A percentile compares a stretch with the other conserved stretches of the same genome.
Conservation (phyloP, 169 alveolate genomes). For the Plasmodium yoelii region DNA sequence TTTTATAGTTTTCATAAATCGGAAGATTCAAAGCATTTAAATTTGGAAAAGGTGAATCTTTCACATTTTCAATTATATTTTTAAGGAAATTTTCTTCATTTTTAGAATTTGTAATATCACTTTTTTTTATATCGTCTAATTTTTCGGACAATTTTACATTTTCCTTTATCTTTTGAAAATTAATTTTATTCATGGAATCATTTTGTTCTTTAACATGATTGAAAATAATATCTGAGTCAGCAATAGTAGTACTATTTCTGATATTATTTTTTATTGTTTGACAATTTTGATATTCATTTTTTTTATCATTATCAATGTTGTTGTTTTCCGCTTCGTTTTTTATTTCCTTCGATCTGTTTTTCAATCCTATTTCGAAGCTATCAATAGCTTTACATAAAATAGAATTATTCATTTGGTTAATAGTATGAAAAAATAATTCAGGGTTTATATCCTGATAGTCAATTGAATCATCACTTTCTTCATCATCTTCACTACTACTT, state of each 20-base stretch:
- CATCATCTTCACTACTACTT: background rate
- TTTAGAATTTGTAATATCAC: background rate
- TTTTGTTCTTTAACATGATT: background rate
- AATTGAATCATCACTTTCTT: conserved; percentile 14
- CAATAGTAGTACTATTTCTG: too few relatives aligned
- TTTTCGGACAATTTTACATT: background rate
- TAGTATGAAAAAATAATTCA: conserved; percentile 19
- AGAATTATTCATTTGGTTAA: conserved; percentile 55
- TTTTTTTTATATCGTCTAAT: background rate
- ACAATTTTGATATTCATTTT: too few relatives aligned
- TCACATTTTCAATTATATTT: conserved; percentile 29
- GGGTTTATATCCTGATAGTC: conserved; percentile 35
- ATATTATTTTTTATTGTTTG: too few relatives aligned
- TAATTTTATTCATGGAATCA: background rate
- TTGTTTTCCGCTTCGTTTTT: background rate
- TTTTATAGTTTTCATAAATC: background rate
- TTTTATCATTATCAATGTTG: too few relatives aligned
- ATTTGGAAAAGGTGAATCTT: background rate
- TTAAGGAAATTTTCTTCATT: background rate
- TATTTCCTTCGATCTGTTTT: conserved; percentile 1
- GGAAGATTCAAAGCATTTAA: conserved; percentile 23
- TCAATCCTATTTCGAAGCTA: conserved; percentile 29
- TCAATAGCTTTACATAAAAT: conserved; percentile 65
- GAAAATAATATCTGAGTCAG: too few relatives aligned
- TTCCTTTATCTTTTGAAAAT: background rate